Conservation (phyloP, 345 rosid genomes). For the Lepidium africanum region DNA sequence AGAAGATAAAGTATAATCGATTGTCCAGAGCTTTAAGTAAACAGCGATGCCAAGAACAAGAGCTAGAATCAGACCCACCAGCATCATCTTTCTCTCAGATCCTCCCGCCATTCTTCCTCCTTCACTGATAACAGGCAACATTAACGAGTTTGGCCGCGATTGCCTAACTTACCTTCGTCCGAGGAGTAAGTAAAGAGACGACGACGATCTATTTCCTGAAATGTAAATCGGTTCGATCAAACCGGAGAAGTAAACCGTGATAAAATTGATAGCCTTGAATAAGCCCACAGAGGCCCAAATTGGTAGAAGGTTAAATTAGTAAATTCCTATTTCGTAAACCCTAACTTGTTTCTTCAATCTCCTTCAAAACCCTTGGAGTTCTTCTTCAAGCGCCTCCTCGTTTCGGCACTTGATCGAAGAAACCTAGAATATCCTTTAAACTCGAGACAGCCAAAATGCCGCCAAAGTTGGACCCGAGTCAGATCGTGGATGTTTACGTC, state of each 20-base stretch:
- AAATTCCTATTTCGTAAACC: constrained; percentile 15
- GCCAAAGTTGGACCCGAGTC: constrained; percentile 45
- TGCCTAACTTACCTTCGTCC: background rate
- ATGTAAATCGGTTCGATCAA: background rate
- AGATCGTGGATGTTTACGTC: constrained; percentile 47
- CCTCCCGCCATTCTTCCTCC: constrained; percentile 36
- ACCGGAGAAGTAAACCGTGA: background rate
- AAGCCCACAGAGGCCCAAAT: constrained; percentile 2
- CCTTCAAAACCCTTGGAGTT: constrained; percentile 14
- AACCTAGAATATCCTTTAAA: background rate
- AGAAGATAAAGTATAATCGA: constrained; percentile 61
- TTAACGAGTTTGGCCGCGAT: background rate
- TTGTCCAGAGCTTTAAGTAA: constrained; percentile 69
- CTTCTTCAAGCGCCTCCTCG: constrained; percentile 14
- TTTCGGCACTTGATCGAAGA: constrained; percentile 4
- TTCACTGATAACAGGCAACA: constrained; percentile 14
- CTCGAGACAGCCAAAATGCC: constrained; percentile 34
- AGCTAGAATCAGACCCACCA: constrained; percentile 41
- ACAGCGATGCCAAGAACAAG: constrained; percentile 58
- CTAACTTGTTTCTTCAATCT: constrained; percentile 3
- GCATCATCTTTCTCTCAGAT: constrained; percentile 36
- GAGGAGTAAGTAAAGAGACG: background rate
- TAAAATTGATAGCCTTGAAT: background rate
- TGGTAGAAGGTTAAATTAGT: background rate
- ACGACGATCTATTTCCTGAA: background rate